phyloP scores from a whole-genome alignment of 371 early-diverging fungal genomes.

The Rhizopus sp. region DNA sequence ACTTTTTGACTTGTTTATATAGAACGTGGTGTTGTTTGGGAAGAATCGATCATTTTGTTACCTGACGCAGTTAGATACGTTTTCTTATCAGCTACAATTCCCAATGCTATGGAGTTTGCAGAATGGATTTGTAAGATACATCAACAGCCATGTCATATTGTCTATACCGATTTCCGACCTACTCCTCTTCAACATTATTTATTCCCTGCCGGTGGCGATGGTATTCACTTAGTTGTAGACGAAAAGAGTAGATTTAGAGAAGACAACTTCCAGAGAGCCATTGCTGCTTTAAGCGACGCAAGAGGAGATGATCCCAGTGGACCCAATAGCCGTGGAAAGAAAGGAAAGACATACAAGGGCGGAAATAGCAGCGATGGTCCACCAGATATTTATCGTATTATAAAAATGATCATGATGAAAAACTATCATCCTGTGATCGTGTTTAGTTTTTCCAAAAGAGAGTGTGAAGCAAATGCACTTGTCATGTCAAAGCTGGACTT shows the following conservation, averaged over 20 bases:
- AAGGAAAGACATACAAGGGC: constrained; percentile 50
- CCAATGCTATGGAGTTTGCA: constrained; percentile 99
- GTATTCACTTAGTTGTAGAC: constrained; percentile 95
- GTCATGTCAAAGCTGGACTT: constrained; percentile 94
- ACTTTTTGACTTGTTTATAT: constrained; percentile 4
- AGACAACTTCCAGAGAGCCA: constrained; percentile 92
- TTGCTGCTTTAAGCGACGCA: constrained; percentile 69
- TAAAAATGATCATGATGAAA: constrained; percentile 92
- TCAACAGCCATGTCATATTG: constrained; percentile 98
- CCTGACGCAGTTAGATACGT: constrained; percentile 95
- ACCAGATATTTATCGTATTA: constrained; percentile 91
- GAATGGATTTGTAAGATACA: constrained; percentile 99
- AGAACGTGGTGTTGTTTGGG: constrained; percentile 99
- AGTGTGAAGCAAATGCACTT: constrained; percentile 95
- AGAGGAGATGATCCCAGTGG: constrained; percentile 60
- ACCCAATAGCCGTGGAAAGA: constrained; percentile 40
- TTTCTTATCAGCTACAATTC: constrained; percentile 99
- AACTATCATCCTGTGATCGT: constrained; percentile 99
- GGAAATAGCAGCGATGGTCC: constrained; percentile 60
- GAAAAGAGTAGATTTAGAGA: constrained; percentile 95
- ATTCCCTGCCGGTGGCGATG: constrained; percentile 92
- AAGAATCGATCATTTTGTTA: constrained; percentile 98
- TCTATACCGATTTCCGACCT: constrained; percentile 99
- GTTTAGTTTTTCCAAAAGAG: constrained; percentile 97
- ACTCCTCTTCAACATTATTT: constrained; percentile 98